Percentiles rank a stretch among this genome's conserved stretches.
These are phyloP conservation scores for Hypoxylon sp. DNA, from an alignment of 2,329 filamentous ascomycete genomes.

Conservation along the genomic window DNA sequence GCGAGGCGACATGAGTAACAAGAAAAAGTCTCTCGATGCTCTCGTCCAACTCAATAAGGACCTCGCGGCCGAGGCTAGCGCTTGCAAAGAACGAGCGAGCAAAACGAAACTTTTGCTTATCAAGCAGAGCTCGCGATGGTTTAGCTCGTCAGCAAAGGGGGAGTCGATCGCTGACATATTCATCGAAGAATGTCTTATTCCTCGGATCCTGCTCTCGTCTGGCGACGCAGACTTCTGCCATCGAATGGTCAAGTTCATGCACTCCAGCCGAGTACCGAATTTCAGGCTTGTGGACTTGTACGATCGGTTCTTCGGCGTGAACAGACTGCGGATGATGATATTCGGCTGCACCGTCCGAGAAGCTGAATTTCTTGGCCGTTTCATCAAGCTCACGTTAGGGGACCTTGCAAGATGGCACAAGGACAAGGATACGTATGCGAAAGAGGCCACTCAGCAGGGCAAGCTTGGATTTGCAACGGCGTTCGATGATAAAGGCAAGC, in stretches of 20 bases:
- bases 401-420: constrained; percentile 87
- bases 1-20: constrained; percentile 76
- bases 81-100: constrained; percentile 71
- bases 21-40: constrained; percentile 73
- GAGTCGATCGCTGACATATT: constrained; percentile 77
- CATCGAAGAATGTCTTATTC: constrained; percentile 91
- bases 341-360: constrained; percentile 91
- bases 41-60: constrained; percentile 73
- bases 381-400: constrained; percentile 81
- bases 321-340: constrained; percentile 81
- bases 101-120: constrained; percentile 74
- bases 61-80: constrained; percentile 76
- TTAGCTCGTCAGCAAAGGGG: constrained; percentile 69
- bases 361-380: constrained; percentile 90
- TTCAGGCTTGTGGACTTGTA: constrained; percentile 88
- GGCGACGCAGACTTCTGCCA: constrained; percentile 90
- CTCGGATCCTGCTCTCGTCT: constrained; percentile 82
- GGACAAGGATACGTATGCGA: constrained; percentile 78
- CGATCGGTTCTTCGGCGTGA: constrained; percentile 83
- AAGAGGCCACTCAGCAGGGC: constrained; percentile 72
- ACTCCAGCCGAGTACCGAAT: constrained; percentile 81
- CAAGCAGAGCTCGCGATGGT: constrained; percentile 76
- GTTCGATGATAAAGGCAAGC: constrained; percentile 74
- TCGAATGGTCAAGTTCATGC: constrained; percentile 85
- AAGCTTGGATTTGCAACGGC: constrained; percentile 79